Evolutionary conservation across 345 rosid species (phyloP).

Genomic region (Microcos paniculata): DNA sequence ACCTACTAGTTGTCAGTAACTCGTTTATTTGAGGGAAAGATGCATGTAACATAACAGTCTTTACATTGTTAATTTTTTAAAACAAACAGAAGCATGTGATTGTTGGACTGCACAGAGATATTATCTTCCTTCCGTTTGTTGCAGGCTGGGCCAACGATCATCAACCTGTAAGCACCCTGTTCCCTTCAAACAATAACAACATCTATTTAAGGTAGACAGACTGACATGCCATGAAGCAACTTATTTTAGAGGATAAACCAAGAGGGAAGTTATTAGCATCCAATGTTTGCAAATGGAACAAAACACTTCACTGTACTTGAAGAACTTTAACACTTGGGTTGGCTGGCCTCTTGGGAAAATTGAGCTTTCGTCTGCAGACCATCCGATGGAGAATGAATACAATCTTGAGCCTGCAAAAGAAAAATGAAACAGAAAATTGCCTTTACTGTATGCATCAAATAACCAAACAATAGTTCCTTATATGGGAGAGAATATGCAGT

Average conservation of each 20-base stretch:
- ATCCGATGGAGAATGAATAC: constrained; percentile 64
- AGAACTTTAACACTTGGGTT: constrained; percentile 67
- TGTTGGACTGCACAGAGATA: no score
- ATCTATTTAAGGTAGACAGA: background rate
- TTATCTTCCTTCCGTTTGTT: no score
- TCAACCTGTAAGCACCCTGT: constrained; percentile 7
- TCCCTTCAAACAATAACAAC: background rate
- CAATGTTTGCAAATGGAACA: no score
- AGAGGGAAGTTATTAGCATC: no score
- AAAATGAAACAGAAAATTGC: background rate
- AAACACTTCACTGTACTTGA: no score
- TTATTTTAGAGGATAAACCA: constrained; percentile 40
- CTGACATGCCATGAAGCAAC: constrained; percentile 57
- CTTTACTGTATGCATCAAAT: background rate
- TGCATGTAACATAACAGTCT: no score
- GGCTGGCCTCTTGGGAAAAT: constrained; percentile 58
- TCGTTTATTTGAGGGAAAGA: no score
- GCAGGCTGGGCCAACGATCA: constrained; percentile 8
- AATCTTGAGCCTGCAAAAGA: constrained; percentile 78
- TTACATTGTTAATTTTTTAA: no score
- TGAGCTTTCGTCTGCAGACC: constrained; percentile 53
- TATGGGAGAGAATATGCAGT: background rate
- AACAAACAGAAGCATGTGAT: no score
- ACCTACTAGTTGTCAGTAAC: no score
- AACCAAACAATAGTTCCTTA: background rate